Conservation (phyloP, 2,329 filamentous ascomycete genomes). For the Fusarium brevicatenulatum region DNA sequence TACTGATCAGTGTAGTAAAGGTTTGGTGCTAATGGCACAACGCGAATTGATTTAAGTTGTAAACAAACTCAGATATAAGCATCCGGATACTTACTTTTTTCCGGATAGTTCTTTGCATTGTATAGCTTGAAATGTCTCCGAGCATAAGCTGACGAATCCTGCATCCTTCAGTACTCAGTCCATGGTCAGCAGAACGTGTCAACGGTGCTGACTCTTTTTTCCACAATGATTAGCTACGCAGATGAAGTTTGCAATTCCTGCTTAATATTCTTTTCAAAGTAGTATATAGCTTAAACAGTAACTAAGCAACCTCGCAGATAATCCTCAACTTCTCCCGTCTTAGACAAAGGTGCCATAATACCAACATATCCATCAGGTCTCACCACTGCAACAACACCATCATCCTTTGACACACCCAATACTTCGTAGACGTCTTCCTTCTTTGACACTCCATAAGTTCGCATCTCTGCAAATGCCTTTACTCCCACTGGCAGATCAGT, state of each 20-base stretch:
- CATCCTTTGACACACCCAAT: neutral
- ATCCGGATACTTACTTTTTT: neutral
- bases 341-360: neutral
- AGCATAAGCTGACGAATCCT: neutral
- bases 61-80: too few species aligned
- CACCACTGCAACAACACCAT: neutral
- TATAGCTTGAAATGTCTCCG: neutral
- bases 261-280: accelerated
- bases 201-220: neutral
- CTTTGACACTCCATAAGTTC: neutral
- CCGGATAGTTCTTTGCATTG: neutral
- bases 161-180: too few species aligned
- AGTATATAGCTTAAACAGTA: neutral
- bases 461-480: constrained; percentile 2
- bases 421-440: constrained; percentile 2
- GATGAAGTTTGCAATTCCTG: accelerated
- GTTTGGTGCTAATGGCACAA: neutral
- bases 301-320: constrained; percentile 1
- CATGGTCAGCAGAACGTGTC: neutral
- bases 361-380: constrained; percentile 20
- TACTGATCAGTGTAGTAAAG: neutral
- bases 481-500: neutral
- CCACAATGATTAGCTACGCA: neutral
- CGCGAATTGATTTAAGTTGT: neutral
- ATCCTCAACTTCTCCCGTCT: neutral